These are phyloP conservation scores for Sarocladium oryzae DNA, from an alignment of 2,329 filamentous ascomycete species.

Conservation along the genomic window DNA sequence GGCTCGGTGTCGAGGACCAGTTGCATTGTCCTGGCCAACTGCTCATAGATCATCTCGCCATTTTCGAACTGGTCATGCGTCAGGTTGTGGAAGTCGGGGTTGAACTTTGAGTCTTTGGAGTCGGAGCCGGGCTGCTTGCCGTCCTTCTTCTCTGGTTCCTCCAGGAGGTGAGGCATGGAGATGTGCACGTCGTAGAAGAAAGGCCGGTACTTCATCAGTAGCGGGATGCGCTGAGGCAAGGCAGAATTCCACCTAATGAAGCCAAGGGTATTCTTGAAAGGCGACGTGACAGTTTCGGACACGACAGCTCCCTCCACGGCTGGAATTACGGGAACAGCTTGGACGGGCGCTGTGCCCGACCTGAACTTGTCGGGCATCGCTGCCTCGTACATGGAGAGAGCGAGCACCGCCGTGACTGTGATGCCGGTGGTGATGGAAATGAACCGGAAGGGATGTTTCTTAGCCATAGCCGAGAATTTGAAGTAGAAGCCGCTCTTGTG, in stretches of 20 bases:
- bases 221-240: conserved; percentile 19
- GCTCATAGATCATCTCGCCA: conserved; percentile 17
- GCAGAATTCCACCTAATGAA: conserved; percentile 22
- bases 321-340: too few relatives aligned
- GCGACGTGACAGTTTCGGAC: conserved; percentile 13
- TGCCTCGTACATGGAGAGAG: not conserved
- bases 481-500: not conserved
- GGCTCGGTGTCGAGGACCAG: conserved; percentile 21
- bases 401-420: not conserved
- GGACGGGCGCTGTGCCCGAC: too few relatives aligned
- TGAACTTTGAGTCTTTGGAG: too few relatives aligned
- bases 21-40: conserved; percentile 23
- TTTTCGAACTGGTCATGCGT: conserved; percentile 21
- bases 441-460: not conserved
- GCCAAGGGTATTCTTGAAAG: conserved; percentile 22
- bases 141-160: not conserved
- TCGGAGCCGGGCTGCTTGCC: too few relatives aligned
- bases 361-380: too few relatives aligned
- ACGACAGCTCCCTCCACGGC: too few relatives aligned
- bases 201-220: conserved; percentile 21
- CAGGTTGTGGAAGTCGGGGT: conserved; percentile 16
- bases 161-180: conserved; percentile 15
- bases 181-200: conserved; percentile 24
- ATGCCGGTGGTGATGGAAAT: not conserved
- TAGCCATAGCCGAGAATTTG: not conserved